phyloP scores from a whole-genome alignment of 2,329 filamentous ascomycete genomes.

The Botryotinia convoluta region DNA sequence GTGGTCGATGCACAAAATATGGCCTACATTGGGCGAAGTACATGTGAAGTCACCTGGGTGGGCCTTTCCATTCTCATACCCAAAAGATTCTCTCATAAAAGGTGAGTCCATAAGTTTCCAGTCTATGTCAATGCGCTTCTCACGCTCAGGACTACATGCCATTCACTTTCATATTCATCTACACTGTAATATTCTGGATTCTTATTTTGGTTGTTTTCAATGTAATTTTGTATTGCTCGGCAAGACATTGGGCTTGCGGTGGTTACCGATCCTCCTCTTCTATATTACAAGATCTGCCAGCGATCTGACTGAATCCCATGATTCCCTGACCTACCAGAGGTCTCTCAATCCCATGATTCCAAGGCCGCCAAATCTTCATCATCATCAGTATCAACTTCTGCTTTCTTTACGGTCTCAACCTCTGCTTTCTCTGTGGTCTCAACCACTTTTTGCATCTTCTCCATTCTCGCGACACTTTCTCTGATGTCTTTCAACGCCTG shows the following conservation, averaged over 20 bases:
- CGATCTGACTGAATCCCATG: background rate
- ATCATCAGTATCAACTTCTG: background rate
- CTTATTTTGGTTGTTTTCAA: background rate
- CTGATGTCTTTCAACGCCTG: constrained; percentile 7
- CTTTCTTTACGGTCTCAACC: background rate
- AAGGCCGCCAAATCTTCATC: background rate
- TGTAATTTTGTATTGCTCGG: constrained; percentile 11
- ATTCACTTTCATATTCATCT: background rate
- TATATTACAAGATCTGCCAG: constrained; percentile 6
- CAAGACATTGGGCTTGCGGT: constrained; percentile 8
- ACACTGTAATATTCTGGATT: background rate
- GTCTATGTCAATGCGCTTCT: background rate
- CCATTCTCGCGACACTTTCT: constrained; percentile 11
- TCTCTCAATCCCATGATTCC: constrained; percentile 8
- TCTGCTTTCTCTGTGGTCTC: background rate
- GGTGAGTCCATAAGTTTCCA: background rate
- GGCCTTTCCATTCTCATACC: background rate
- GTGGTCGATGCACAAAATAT: background rate
- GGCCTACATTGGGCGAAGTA: background rate
- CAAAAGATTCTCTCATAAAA: background rate
- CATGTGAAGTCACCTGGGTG: constrained; percentile 7
- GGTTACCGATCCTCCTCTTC: background rate
- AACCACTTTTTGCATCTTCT: constrained; percentile 3
- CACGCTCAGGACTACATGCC: background rate
- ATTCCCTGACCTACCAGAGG: background rate